These are phyloP conservation scores for Saturnispora besseyi DNA, from an alignment of 805 yeast species.

Conservation along the genomic window DNA sequence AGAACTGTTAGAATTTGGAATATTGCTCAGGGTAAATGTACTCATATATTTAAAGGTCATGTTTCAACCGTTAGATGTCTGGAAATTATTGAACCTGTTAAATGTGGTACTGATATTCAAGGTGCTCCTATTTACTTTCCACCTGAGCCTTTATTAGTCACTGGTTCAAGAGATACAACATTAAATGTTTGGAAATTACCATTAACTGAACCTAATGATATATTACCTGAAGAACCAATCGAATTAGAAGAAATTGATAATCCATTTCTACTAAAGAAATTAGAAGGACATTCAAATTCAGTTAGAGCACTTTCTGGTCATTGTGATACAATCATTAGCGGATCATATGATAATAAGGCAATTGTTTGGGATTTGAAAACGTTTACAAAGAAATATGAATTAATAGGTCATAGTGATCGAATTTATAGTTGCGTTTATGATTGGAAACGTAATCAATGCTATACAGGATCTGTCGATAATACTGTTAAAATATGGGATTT, in stretches of 20 bases:
- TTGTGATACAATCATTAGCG: constrained; percentile 77
- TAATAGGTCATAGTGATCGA: constrained; percentile 77
- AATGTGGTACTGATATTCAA: constrained; percentile 50
- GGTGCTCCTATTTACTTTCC: constrained; percentile 54
- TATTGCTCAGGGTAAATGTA: constrained; percentile 71
- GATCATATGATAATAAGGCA: constrained; percentile 83
- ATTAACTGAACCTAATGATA: constrained; percentile 29
- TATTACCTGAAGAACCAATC: constrained; percentile 29
- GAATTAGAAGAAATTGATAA: constrained; percentile 35
- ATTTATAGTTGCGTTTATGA: constrained; percentile 88
- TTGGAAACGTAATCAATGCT: constrained; percentile 64
- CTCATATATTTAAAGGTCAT: constrained; percentile 87
- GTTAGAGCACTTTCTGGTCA: constrained; percentile 84
- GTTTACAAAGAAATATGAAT: constrained; percentile 61
- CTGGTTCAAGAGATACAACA: constrained; percentile 81
- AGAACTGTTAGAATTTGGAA: constrained; percentile 93
- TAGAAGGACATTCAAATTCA: constrained; percentile 68
- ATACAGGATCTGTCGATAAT: constrained; percentile 87
- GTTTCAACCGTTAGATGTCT: constrained; percentile 89
- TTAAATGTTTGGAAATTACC: constrained; percentile 77
- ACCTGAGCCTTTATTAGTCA: constrained; percentile 58
- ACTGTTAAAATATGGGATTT: constrained; percentile 87
- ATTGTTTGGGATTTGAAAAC: constrained; percentile 86
- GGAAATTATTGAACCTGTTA: constrained; percentile 65
- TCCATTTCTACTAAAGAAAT: constrained; percentile 59